Evolutionary conservation across 1,284 basidiomycete genomes (phyloP).

Genomic region (Albatrellus sp.): DNA sequence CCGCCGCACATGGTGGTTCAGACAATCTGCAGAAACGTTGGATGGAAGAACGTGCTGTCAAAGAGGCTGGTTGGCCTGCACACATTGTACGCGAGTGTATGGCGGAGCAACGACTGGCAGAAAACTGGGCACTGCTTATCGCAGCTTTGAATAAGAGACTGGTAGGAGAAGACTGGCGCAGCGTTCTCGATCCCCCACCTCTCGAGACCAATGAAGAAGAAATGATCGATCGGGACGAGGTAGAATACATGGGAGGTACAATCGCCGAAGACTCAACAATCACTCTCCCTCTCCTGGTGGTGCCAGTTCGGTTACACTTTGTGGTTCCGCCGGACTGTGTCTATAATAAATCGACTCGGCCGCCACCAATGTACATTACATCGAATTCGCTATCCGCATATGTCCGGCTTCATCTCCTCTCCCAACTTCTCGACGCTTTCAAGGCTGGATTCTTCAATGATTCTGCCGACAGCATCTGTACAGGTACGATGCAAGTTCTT

Average conservation of each 20-base stretch:
- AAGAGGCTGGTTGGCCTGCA: conserved; percentile 76
- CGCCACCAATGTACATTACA: conserved; percentile 68
- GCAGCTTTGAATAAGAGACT: conserved; percentile 37
- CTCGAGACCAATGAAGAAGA: conserved; percentile 16
- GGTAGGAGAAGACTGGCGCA: conserved; percentile 25
- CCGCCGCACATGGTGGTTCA: conserved; percentile 43
- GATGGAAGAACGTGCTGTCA: conserved; percentile 74
- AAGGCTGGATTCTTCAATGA: conserved; percentile 46
- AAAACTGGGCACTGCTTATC: conserved; percentile 40
- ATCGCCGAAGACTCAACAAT: conserved; percentile 28
- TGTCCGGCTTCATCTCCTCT: conserved; percentile 75
- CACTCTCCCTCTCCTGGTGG: conserved; percentile 49
- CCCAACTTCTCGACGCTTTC: conserved; percentile 44
- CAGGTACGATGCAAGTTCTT: conserved; percentile 64
- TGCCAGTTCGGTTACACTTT: conserved; percentile 58
- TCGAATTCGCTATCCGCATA: conserved; percentile 70
- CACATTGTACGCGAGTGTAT: conserved; percentile 54
- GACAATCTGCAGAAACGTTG: conserved; percentile 67
- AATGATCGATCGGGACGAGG: conserved; percentile 41
- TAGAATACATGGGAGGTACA: conserved; percentile 56
- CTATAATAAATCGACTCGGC: conserved; percentile 41
- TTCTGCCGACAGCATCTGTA: conserved; percentile 60
- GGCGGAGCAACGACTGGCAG: conserved; percentile 22
- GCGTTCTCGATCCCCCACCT: conserved; percentile 5
- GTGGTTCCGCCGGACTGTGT: conserved; percentile 39